Evolutionary conservation across 805 yeast species (phyloP), one percentile per base, ranked within the genome.

Genomic region (Metschnikowia arizonensis): DNA sequence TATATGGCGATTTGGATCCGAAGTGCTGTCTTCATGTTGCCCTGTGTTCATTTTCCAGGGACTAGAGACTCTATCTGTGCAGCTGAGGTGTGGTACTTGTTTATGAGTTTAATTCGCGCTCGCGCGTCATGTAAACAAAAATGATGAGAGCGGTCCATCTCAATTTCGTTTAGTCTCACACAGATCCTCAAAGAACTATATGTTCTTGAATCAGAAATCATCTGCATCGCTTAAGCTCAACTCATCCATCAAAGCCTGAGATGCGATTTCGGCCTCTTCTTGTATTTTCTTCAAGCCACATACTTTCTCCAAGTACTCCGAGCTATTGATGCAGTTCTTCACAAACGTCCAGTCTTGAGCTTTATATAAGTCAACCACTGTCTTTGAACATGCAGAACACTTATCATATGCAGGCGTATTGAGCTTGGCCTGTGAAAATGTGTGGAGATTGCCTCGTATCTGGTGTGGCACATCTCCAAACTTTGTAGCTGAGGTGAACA

Each of bases 401-500:
- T 78, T 72, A 31, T 74, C 69, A 65, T 85, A 95, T 25, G 82
- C 81, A 1, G 87, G 87, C 0, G 95, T 84, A 48, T 73, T 70
- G 18, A 90, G 69, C 53, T 81, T 83, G 47, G 83, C 60, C 12
- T 80, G 81, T 37, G 76, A 76, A 55, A 83, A 88, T 40, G 73
- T 74, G 54, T 77, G 79, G 28, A 95, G 64, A 58, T 83, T 91
- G 0, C 98, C 99, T 48, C 99, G 73, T 18, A 93, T 70, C 61
- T 95, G 99, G 63, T 91, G 99, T 0, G 97, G 95, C 2, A 82
- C 64, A 1, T 75, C 77, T 0, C 97, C 96, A 19, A 91, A 57
- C 37, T 47, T 46, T 11, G 54, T 64, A 0, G 76, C 63, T 1
- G 54, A 63, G 11, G 55, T 49, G 48, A 56, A 75, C 11, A 65